Conservation (phyloP, 768 basidiomycete genomes). For the Mycena olivaceomarginata region DNA sequence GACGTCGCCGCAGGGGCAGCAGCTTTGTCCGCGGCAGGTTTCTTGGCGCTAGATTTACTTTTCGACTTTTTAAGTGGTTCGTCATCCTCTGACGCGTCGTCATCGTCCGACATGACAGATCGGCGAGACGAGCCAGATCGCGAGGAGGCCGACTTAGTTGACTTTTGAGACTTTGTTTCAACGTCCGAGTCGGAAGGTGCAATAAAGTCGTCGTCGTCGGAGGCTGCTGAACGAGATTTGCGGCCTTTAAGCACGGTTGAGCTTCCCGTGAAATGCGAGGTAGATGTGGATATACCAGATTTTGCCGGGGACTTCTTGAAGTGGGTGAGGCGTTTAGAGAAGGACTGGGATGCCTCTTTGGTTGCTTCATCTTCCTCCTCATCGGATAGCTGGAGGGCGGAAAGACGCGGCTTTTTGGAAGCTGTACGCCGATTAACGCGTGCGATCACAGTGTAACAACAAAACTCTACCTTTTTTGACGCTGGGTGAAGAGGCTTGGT, state of each 20-base stretch:
- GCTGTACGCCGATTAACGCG: conserved; percentile 23
- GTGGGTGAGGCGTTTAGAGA: conserved; percentile 76
- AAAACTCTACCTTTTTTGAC: conserved; percentile 52
- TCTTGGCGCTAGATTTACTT: conserved; percentile 53
- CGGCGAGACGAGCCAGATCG: conserved; percentile 67
- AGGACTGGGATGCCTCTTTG: conserved; percentile 57
- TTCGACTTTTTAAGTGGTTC: conserved; percentile 58
- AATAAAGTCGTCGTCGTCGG: conserved; percentile 84
- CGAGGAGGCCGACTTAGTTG: conserved; percentile 66
- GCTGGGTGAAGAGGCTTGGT: conserved; percentile 62
- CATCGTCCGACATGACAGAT: conserved; percentile 61
- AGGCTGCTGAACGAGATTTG: conserved; percentile 62
- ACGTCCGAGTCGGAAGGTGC: conserved; percentile 80
- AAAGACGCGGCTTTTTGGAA: conserved; percentile 78
- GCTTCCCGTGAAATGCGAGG: conserved; percentile 7
- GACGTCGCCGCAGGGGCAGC: conserved; percentile 41
- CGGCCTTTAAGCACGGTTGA: conserved; percentile 54
- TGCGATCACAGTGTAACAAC: conserved; percentile 35
- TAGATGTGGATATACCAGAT: conserved; percentile 60
- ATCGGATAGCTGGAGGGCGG: conserved; percentile 64
- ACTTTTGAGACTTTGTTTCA: conserved; percentile 68
- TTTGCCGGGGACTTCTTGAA: conserved; percentile 81
- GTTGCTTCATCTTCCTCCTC: conserved; percentile 67
- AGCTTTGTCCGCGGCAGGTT: conserved; percentile 52
- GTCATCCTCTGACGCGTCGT: conserved; percentile 56